These are phyloP conservation scores for Rutstroemia sp. DNA, from an alignment of 2,329 filamentous ascomycete genomes.

Conservation along the genomic window DNA sequence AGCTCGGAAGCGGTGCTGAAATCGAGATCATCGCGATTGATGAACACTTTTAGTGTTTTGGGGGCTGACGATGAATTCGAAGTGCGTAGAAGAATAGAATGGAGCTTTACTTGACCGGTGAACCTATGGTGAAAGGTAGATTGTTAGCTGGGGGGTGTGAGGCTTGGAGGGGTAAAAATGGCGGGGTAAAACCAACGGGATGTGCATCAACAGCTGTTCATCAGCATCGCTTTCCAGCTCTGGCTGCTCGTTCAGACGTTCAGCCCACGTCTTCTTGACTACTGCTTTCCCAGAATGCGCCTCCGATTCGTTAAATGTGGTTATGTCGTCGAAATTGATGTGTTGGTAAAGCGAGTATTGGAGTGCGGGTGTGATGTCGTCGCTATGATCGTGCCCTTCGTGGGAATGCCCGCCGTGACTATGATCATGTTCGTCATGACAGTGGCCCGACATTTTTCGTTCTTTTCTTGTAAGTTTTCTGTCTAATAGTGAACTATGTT, in stretches of 20 bases:
- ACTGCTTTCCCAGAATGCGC: conserved; percentile 64
- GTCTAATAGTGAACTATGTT: too few relatives aligned
- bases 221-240: conserved; percentile 82
- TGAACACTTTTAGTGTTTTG: conserved; percentile 75
- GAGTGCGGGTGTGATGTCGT: conserved; percentile 86
- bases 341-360: conserved; percentile 88
- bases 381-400: conserved; percentile 79
- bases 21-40: conserved; percentile 83
- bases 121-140: conserved; percentile 50
- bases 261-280: conserved; percentile 84
- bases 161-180: conserved; percentile 8
- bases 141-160: not conserved
- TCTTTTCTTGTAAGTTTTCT: not conserved
- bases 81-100: conserved; percentile 79
- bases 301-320: conserved; percentile 73
- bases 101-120: conserved; percentile 86
- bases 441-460: conserved; percentile 34
- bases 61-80: conserved; percentile 65
- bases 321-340: conserved; percentile 80
- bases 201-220: conserved; percentile 86
- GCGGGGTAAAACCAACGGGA: conserved; percentile 58
- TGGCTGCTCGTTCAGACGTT: conserved; percentile 63
- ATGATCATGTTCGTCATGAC: conserved; percentile 37
- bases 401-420: conserved; percentile 7
- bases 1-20: conserved; percentile 68